A percentile compares a stretch with the other conserved stretches of the same genome.
Conservation (phyloP, 495 filamentous ascomycete species). For the Talaromyces ruber region DNA sequence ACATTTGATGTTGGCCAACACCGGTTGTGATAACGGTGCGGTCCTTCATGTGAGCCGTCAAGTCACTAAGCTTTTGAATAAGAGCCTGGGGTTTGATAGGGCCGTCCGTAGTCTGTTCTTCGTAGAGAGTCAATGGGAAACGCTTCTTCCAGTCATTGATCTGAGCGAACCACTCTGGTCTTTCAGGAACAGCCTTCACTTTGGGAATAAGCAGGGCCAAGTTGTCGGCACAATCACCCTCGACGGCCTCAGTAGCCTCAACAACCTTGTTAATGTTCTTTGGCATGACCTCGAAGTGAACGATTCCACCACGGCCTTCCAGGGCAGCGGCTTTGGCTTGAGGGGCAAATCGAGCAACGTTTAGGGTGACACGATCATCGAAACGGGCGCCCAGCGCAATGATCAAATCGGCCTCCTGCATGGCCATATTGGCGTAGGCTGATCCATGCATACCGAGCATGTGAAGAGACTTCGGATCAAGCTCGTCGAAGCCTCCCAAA, state of each 20-base stretch:
- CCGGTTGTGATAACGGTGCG: constrained; percentile 81
- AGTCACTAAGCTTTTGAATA: constrained; percentile 70
- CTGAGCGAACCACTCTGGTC: constrained; percentile 80
- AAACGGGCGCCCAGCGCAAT: constrained; percentile 54
- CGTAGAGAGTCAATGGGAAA: constrained; percentile 69
- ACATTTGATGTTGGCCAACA: constrained; percentile 97
- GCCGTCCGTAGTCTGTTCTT: constrained; percentile 57
- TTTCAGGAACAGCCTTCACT: constrained; percentile 50
- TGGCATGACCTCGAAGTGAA: constrained; percentile 58
- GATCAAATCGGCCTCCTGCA: constrained; percentile 57
- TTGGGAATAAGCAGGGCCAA: constrained; percentile 64
- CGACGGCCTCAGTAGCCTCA: constrained; percentile 49
- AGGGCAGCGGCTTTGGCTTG: constrained; percentile 46
- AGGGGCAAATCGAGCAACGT: constrained; percentile 46
- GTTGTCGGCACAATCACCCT: constrained; percentile 56
- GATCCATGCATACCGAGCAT: constrained; percentile 62
- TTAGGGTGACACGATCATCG: constrained; percentile 53
- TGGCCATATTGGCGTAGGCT: constrained; percentile 55
- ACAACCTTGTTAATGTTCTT: constrained; percentile 61
- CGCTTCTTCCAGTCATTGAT: constrained; percentile 83
- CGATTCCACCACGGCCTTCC: constrained; percentile 49
- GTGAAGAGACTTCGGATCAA: constrained; percentile 47
- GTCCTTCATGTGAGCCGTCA: constrained; percentile 65
- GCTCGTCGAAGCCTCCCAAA: constrained; percentile 53
- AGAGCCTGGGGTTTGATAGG: constrained; percentile 84